Percentiles rank a stretch among this genome's conserved stretches.
These are phyloP conservation scores for Yarrowia hollandica DNA, from an alignment of 805 yeast genomes.

Conservation along the genomic window DNA sequence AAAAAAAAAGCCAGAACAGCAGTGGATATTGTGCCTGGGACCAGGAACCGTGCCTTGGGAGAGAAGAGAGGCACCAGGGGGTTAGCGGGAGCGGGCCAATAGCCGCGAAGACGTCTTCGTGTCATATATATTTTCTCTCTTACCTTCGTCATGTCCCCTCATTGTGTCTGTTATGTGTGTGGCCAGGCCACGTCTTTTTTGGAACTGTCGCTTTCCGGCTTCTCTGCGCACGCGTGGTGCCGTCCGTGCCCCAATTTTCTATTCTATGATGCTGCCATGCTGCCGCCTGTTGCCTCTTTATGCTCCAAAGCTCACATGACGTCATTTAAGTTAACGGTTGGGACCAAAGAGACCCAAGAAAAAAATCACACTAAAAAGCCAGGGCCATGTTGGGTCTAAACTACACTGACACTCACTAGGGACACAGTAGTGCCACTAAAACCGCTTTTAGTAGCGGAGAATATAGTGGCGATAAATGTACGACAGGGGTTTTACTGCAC, in stretches of 20 bases:
- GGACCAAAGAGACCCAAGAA: no score
- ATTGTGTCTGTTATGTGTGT: no score
- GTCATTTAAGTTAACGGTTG: constrained; percentile 13
- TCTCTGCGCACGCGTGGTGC: no score
- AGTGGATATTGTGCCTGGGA: constrained; percentile 9
- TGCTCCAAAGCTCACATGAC: constrained; percentile 13
- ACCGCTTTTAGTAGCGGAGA: not conserved
- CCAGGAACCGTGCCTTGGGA: constrained; percentile 27
- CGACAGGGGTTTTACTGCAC: no score
- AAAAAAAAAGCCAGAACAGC: no score
- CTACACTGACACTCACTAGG: not conserved
- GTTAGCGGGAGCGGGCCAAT: no score
- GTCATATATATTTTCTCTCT: not conserved
- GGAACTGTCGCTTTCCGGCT: not conserved
- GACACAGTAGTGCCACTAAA: not conserved
- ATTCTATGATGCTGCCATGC: no score
- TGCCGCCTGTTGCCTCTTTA: no score
- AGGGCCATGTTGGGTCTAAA: constrained; percentile 6
- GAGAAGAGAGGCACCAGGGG: constrained; percentile 3
- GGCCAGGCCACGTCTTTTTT: no score
- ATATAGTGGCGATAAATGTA: not conserved
- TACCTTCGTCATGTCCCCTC: no score
- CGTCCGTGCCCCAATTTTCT: no score
- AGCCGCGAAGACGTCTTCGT: no score
- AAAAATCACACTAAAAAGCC: not conserved